Base-by-base conservation (phyloP, 352 stramenopile species). In the Phytopythium sindhum region DNA sequence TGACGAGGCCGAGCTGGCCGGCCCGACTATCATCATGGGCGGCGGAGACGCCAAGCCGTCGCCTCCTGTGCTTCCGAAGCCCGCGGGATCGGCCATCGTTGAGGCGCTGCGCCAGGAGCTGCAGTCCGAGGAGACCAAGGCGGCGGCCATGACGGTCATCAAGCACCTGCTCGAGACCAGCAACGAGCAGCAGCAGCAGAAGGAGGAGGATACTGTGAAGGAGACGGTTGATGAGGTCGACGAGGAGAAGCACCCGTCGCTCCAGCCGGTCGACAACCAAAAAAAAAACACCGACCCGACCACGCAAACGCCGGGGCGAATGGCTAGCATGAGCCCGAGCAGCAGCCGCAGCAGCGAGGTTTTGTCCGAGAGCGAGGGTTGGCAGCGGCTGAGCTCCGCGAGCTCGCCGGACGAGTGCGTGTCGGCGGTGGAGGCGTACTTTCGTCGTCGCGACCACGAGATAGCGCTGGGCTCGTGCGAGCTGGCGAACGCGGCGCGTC, bases 111-210 rank as follows among this genome's bases (percentile, higher is more conserved):
- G 70, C 15, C 58, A 71, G 24, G 56, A 70, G 14, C 41, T 77
- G 10, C 44, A 66, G 28, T 51, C 56, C 15, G 65, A 78, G 19
- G 50, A 28, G 14, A 75, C 66, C 10, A 78, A 72, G 50, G 55
- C 63, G 19, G 67, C 73, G 8, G 65, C 74, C 7, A 70, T 80
- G 28, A 70, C 60, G 0, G 72, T 84, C 26, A 77, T 84, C 39
- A 67, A 69, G 14, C 75, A 79, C 54, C 68, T 84, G 10, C 28
- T 76, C 21, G 51, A 57, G 29, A 57, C 57, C 24, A 50, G 23
- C 54, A 26, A 3, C 14, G 54, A 50, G 19, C 26, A 23, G 42
- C 21, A 23, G 8, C 26, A 17, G 31, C 35, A 50, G 37, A 62
- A 70, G 24, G 23, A 56, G 9, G 41, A 51, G 1, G 61, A 66